Percentiles rank a stretch among this genome's conserved stretches.
Evolutionary conservation across 495 filamentous ascomycete species (phyloP).

Genomic region (Hypoxylon lienhwacheense): DNA sequence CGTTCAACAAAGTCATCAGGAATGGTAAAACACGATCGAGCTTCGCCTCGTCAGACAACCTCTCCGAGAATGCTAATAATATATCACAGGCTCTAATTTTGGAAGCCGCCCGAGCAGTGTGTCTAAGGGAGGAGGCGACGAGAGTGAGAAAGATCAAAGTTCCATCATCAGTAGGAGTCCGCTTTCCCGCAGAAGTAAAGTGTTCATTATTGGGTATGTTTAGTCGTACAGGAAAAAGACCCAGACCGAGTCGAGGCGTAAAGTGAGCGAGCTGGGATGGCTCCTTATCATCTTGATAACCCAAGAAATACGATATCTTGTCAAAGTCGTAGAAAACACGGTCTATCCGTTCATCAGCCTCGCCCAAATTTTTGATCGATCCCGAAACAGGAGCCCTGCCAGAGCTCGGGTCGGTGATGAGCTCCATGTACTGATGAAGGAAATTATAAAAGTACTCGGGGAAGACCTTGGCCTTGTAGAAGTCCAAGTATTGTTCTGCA

Average conservation of each 20-base stretch:
- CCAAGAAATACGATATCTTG: conserved; percentile 92
- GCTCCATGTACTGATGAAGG: conserved; percentile 93
- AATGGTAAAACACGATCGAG: conserved; percentile 93
- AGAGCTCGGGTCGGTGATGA: conserved; percentile 91
- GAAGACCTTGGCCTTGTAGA: conserved; percentile 89
- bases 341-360: conserved; percentile 92
- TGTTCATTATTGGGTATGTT: conserved; percentile 86
- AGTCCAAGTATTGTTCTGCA: conserved; percentile 90
- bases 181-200: conserved; percentile 50
- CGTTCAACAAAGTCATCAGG: conserved; percentile 75
- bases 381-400: conserved; percentile 67
- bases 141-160: conserved; percentile 90
- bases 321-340: conserved; percentile 93
- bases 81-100: conserved; percentile 90
- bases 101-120: conserved; percentile 82
- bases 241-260: conserved; percentile 50
- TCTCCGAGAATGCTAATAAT: conserved; percentile 87
- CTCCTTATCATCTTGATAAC: conserved; percentile 58
- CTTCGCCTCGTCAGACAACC: conserved; percentile 93
- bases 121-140: conserved; percentile 83
- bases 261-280: conserved; percentile 37
- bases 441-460: conserved; percentile 97
- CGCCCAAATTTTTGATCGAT: conserved; percentile 67
- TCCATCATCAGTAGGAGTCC: conserved; percentile 72
- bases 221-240: conserved; percentile 73